Conservation (phyloP, 2,329 filamentous ascomycete species). For the Elsinoe ampelina region DNA sequence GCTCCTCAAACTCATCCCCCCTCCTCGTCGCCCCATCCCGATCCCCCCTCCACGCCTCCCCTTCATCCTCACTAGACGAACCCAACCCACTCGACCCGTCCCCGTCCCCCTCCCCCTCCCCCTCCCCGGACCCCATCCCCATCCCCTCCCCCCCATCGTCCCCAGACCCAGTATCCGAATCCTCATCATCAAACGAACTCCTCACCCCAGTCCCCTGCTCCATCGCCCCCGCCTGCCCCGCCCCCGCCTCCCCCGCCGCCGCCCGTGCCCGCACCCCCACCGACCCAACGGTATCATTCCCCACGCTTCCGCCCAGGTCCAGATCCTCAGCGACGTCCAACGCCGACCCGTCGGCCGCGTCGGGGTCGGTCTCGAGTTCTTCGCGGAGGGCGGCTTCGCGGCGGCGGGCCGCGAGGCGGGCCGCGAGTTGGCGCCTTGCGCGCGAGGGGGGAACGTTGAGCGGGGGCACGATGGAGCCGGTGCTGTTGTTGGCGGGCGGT, state of each 20-base stretch:
- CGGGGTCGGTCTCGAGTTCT: constrained; percentile 23
- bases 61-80: constrained; percentile 26
- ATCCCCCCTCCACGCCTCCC: constrained; percentile 26
- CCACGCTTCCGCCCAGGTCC: constrained; percentile 20
- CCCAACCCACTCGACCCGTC: background rate
- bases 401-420: constrained; percentile 55
- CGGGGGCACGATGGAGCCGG: constrained; percentile 42
- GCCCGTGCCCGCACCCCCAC: constrained; percentile 22
- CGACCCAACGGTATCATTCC: constrained; percentile 17
- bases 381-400: constrained; percentile 23
- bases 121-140: constrained; percentile 29
- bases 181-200: constrained; percentile 38
- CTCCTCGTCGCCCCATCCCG: background rate
- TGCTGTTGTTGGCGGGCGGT: constrained; percentile 44
- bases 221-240: constrained; percentile 14
- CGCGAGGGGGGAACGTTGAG: constrained; percentile 79
- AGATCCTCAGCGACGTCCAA: constrained; percentile 25
- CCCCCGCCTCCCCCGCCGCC: background rate
- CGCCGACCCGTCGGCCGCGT: constrained; percentile 25
- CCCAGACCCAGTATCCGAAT: constrained; percentile 31
- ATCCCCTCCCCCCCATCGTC: constrained; percentile 61
- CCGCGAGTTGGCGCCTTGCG: constrained; percentile 82
- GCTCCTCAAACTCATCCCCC: constrained; percentile 16
- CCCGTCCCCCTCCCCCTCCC: constrained; percentile 42
- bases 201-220: constrained; percentile 15